Conservation (phyloP, 2,329 filamentous ascomycete species). For the Xylariaceae sp. region DNA sequence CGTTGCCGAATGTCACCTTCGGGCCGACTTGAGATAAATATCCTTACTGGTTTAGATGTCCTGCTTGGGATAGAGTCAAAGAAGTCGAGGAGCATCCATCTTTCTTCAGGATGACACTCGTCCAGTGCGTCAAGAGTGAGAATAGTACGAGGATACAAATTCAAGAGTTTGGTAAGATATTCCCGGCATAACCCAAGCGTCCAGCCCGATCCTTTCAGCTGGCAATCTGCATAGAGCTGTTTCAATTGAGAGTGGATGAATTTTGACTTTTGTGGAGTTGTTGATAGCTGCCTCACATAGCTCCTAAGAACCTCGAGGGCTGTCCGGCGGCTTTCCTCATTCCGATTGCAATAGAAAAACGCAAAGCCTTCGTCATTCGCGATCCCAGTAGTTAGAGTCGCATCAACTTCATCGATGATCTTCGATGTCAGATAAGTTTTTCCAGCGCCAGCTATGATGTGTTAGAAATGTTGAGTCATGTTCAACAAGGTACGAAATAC, state of each 20-base stretch:
- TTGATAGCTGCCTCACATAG: conserved; percentile 13
- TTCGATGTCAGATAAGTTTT: conserved; percentile 12
- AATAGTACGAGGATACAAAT: conserved; percentile 4
- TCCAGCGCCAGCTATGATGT: conserved; percentile 6
- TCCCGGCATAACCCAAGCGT: conserved; percentile 7
- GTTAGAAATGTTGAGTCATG: too few relatives aligned
- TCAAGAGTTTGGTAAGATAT: conserved; percentile 2
- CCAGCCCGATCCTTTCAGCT: conserved; percentile 3
- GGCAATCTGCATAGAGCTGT: neutral
- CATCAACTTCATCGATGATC: conserved; percentile 3
- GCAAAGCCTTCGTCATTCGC: conserved; percentile 11
- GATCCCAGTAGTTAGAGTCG: too few relatives aligned
- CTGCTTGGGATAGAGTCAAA: conserved; percentile 5
- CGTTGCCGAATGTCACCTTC: conserved; percentile 12
- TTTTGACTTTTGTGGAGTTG: neutral
- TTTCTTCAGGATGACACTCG: conserved; percentile 3
- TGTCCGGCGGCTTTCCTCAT: conserved; percentile 9
- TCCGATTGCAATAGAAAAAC: conserved; percentile 16
- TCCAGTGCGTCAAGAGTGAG: conserved; percentile 11
- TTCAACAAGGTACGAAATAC: neutral
- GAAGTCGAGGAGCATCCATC: conserved; percentile 5
- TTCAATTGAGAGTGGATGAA: neutral
- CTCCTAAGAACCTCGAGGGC: conserved; percentile 10
- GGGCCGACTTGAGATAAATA: conserved; percentile 13
- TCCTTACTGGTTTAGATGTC: conserved; percentile 5